These are phyloP conservation scores for Periconia macrospinosa DNA, from an alignment of 2,329 filamentous ascomycete genomes.

Conservation along the genomic window DNA sequence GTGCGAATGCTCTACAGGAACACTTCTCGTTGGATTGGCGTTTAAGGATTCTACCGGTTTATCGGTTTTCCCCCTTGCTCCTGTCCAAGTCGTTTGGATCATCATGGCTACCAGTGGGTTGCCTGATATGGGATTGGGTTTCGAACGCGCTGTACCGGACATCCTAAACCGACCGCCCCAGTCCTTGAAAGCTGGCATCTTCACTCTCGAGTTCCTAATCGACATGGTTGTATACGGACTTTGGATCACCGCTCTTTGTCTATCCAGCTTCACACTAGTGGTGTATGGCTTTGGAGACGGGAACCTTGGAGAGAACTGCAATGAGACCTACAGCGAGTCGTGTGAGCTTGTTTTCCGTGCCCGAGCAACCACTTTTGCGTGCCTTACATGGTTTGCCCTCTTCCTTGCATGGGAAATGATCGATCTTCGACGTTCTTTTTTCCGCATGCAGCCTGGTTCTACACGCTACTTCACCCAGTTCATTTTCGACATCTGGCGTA, in stretches of 20 bases:
- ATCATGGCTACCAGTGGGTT: conserved; percentile 89
- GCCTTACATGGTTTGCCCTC: conserved; percentile 74
- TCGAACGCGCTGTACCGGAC: conserved; percentile 73
- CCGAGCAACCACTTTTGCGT: conserved; percentile 72
- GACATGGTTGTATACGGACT: conserved; percentile 43
- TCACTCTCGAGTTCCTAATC: conserved; percentile 39
- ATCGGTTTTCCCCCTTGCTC: conserved; percentile 83
- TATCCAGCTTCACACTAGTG: conserved; percentile 38
- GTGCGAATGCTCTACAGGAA: conserved; percentile 26
- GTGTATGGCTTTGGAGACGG: conserved; percentile 38
- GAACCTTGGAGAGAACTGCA: conserved; percentile 36
- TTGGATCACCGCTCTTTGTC: conserved; percentile 36
- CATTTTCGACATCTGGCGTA: conserved; percentile 69
- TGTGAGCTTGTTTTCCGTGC: conserved; percentile 50
- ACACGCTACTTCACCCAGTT: conserved; percentile 61
- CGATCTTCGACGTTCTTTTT: conserved; percentile 71
- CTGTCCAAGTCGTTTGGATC: conserved; percentile 88
- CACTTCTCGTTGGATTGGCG: conserved; percentile 76
- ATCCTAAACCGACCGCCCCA: conserved; percentile 82
- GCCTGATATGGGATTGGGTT: conserved; percentile 83
- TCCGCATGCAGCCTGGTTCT: conserved; percentile 69
- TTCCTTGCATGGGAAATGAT: conserved; percentile 81
- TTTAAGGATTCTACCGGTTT: conserved; percentile 73
- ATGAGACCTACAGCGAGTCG: conserved; percentile 30
- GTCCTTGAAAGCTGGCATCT: conserved; percentile 39